These are phyloP conservation scores for Mortierella sp. DNA, from an alignment of 371 early-diverging fungal genomes.

Conservation along the genomic window DNA sequence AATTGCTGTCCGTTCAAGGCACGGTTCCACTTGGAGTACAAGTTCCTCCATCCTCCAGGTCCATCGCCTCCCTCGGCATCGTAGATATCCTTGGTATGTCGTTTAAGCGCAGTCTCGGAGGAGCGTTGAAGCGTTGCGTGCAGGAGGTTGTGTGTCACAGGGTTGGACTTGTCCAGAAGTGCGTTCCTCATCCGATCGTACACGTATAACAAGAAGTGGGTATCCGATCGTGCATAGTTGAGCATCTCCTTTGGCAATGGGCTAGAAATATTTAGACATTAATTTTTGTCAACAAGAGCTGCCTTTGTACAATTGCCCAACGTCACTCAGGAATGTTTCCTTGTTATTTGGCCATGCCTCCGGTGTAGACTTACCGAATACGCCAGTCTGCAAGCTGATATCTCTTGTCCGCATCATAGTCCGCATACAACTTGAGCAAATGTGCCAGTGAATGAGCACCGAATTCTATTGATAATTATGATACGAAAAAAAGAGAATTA, in stretches of 20 bases:
- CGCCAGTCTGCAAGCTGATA: slow-evolving; percentile 99
- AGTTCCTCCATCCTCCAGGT: slow-evolving; percentile 80
- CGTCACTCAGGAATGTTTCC: too few species aligned
- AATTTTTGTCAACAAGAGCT: not conserved
- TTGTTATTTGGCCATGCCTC: not conserved
- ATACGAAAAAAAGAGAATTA: not conserved
- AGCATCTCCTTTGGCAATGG: slow-evolving; percentile 95
- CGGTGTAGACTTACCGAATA: slow-evolving; percentile 69
- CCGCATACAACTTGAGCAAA: slow-evolving; percentile 83
- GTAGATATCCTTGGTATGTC: slow-evolving; percentile 85
- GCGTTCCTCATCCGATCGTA: slow-evolving; percentile 93
- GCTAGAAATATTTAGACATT: slow-evolving; percentile 59
- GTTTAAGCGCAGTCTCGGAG: slow-evolving; percentile 71
- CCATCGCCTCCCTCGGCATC: slow-evolving; percentile 82
- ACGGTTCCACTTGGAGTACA: slow-evolving; percentile 75
- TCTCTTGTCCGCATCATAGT: slow-evolving; percentile 90
- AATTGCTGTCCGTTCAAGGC: slow-evolving; percentile 74
- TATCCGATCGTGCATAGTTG: slow-evolving; percentile 94
- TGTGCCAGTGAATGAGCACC: slow-evolving; percentile 86
- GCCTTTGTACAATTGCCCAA: too few species aligned
- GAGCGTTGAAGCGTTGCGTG: slow-evolving; percentile 79
- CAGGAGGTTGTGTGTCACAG: slow-evolving; percentile 74
- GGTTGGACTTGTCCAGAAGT: slow-evolving; percentile 70
- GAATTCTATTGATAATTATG: slow-evolving; percentile 56
- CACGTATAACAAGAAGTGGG: slow-evolving; percentile 95